Evolutionary conservation across 2,329 filamentous ascomycete species (phyloP).

Genomic region (Trichoderma asperellum): DNA sequence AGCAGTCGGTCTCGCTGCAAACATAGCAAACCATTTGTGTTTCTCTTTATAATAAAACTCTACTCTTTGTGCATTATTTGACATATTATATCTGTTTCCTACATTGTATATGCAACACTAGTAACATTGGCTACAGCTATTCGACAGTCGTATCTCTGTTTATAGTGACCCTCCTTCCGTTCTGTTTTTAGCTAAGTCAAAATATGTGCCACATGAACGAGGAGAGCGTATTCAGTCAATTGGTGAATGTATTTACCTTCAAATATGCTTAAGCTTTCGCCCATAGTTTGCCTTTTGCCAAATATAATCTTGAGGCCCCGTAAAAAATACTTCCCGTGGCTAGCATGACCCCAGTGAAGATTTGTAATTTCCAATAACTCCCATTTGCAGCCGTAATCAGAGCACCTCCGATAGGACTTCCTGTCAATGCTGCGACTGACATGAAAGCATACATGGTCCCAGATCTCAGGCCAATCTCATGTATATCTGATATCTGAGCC

Average conservation of each 20-base stretch:
- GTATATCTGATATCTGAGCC: constrained; percentile 12
- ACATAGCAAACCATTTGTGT: too few species aligned
- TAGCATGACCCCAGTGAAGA: not conserved
- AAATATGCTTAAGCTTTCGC: not conserved
- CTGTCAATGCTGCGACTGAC: not conserved
- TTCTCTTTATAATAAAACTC: too few species aligned
- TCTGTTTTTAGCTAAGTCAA: too few species aligned
- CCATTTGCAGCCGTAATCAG: not conserved
- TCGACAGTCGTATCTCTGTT: not conserved
- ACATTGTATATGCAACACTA: too few species aligned
- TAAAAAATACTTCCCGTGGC: not conserved
- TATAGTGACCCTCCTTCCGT: too few species aligned
- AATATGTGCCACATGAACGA: too few species aligned
- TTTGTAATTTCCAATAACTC: not conserved
- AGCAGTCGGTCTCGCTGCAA: not conserved
- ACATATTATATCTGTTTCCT: too few species aligned
- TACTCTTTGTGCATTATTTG: too few species aligned
- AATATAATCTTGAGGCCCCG: not conserved
- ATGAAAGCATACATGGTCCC: not conserved
- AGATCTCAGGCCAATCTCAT: not conserved
- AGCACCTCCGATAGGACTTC: constrained; percentile 8
- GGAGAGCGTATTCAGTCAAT: too few species aligned
- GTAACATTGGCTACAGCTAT: not conserved
- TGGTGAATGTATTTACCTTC: too few species aligned
- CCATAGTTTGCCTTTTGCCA: not conserved